Base-by-base conservation (phyloP, 306 rosid species). In the Myrica gale region DNA sequence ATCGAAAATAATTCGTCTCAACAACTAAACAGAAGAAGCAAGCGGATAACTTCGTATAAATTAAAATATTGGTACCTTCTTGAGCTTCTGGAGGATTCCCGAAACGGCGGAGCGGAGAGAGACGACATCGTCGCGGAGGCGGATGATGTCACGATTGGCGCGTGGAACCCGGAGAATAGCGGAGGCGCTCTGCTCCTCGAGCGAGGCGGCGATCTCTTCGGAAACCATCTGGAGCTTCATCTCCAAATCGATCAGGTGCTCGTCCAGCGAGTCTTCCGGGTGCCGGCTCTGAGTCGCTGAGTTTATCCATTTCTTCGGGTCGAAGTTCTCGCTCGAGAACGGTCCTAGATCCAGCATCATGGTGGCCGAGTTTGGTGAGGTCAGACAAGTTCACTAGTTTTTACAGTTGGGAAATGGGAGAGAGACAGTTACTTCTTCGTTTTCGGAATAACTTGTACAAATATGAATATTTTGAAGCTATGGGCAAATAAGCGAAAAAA, bases 181-280 rank as follows among this genome's bases (percentile, higher is more conserved):
- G 71, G 91, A 85, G 78, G 98, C 72, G 80, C 99, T 92, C 83
- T 92, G 96, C 46, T 96, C 99, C 85, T 96, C 97, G 37, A 92
- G 97, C 7, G 98, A 90, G 8, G 97, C 93, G 37, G 92, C 89
- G 81, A 96, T 92, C 88, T 96, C 96, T 79, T 96, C 98, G 32
- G 97, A 96, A 12, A 84, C 81, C 96, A 96, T 92, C 84, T 96
- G 99, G 74, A 96, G 96, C 85, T 88, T 96, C 98, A 92, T 90
- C 71, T 96, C 99, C 77, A 90, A 72, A 87, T 96, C 99, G 53
- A 87, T 89, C 11, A 90, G 81, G 80, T 96, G 96, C 32, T 96
- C 90, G 68, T 92, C 99, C 71, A 96, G 72, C 1, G 97, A 80
- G 6, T 90, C 97, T 83, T 92, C 92, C 1, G 93, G 90, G 74